Percentiles rank a stretch among this genome's conserved stretches.
phyloP scores from a whole-genome alignment of 495 filamentous ascomycete genomes.

The Penicillium paxilli region DNA sequence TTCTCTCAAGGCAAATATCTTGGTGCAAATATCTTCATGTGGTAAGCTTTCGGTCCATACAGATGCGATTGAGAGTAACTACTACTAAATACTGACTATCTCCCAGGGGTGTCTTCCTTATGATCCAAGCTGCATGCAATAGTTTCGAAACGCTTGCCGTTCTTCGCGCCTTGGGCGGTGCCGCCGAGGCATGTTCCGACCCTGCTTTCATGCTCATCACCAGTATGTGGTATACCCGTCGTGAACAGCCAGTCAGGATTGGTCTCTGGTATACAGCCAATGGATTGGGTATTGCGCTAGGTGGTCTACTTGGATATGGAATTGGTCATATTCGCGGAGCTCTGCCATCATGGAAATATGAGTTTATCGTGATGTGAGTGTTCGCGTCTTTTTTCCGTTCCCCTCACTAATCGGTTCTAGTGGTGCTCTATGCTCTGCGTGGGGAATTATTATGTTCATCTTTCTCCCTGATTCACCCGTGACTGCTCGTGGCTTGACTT shows the following conservation, averaged over 20 bases:
- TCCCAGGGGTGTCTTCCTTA: neutral
- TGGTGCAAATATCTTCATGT: constrained; percentile 60
- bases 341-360: constrained; percentile 58
- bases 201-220: constrained; percentile 29
- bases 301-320: constrained; percentile 59
- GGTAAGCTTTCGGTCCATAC: constrained; percentile 25
- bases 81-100: constrained; percentile 38
- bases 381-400: too few relatives aligned
- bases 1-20: constrained; percentile 51
- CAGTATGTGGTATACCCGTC: constrained; percentile 43
- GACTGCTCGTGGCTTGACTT: constrained; percentile 36
- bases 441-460: constrained; percentile 40
- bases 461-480: constrained; percentile 53
- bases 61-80: neutral
- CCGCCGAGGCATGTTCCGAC: constrained; percentile 46
- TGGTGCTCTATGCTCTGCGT: constrained; percentile 32
- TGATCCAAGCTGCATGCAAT: constrained; percentile 45
- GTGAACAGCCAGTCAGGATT: constrained; percentile 60
- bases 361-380: constrained; percentile 50
- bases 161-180: constrained; percentile 51
- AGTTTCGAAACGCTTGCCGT: constrained; percentile 49
- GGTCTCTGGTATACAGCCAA: constrained; percentile 63
- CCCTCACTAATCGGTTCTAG: neutral
- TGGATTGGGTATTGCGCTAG: constrained; percentile 56
- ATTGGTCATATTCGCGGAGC: constrained; percentile 54